Conservation (phyloP, 2,329 filamentous ascomycete species). For the Teratosphaeria gauchensis region DNA sequence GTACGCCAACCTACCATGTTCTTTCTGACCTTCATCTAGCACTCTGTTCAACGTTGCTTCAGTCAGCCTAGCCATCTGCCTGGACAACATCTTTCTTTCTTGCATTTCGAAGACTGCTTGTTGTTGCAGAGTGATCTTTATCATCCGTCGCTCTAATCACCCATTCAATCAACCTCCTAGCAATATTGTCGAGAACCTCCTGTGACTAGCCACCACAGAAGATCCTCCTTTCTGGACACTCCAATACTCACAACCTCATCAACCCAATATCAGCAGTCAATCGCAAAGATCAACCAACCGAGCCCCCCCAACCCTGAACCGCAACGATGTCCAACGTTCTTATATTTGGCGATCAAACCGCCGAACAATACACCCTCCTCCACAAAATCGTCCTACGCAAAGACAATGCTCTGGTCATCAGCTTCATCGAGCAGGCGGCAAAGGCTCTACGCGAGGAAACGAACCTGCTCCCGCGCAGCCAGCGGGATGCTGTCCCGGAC, state of each 20-base stretch:
- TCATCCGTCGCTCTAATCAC: constrained; percentile 3
- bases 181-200: constrained; percentile 7
- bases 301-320: background rate
- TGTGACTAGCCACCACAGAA: constrained; percentile 27
- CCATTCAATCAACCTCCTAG: background rate
- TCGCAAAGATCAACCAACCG: background rate
- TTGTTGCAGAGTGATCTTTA: constrained; percentile 3
- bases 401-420: constrained; percentile 49
- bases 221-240: constrained; percentile 1
- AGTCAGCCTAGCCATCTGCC: constrained; percentile 26
- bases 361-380: constrained; percentile 56
- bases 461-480: constrained; percentile 45
- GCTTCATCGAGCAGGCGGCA: constrained; percentile 51
- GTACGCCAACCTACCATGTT: constrained; percentile 4
- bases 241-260: background rate
- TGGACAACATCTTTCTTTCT: constrained; percentile 12
- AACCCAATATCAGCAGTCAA: background rate
- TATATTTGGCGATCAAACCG: constrained; percentile 63
- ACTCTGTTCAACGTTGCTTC: constrained; percentile 1
- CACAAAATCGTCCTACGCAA: constrained; percentile 38
- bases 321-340: constrained; percentile 39
- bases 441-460: constrained; percentile 53
- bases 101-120: constrained; percentile 5
- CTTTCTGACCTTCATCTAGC: constrained; percentile 3
- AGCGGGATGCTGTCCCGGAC: constrained; percentile 50